phyloP scores from a whole-genome alignment of 768 basidiomycete genomes.

The Daedaleopsis nitida region DNA sequence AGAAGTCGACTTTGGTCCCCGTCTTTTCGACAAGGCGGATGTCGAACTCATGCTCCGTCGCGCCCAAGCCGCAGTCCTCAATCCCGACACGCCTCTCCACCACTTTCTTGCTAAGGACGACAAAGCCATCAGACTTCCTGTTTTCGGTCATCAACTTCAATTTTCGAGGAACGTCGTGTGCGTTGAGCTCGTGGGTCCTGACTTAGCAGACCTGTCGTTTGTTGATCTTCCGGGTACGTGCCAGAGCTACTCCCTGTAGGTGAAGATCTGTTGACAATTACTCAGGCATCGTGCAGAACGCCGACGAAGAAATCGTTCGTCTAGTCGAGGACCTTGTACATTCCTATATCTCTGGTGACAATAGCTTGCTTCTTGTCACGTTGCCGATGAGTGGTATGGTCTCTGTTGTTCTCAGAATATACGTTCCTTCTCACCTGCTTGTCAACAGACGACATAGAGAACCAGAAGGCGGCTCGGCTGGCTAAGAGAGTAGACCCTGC shows the following conservation, averaged over 20 bases:
- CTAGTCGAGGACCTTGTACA: conserved; percentile 60
- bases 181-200: conserved; percentile 29
- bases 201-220: conserved; percentile 29
- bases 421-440: too few relatives aligned
- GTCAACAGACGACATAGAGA: conserved; percentile 70
- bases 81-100: conserved; percentile 39
- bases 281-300: conserved; percentile 20
- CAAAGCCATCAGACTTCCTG: not conserved
- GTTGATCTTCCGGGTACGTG: conserved; percentile 25
- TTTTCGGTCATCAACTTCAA: not conserved
- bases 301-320: conserved; percentile 30
- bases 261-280: too few relatives aligned
- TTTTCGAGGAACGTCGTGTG: conserved; percentile 33
- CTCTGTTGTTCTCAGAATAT: not conserved
- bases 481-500: conserved; percentile 59
- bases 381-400: conserved; percentile 31
- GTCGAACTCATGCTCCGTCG: conserved; percentile 60
- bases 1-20: conserved; percentile 43
- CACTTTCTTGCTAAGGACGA: conserved; percentile 15
- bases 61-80: conserved; percentile 61
- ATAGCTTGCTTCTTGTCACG: conserved; percentile 58
- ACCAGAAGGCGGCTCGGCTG: conserved; percentile 69
- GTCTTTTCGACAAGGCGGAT: conserved; percentile 39
- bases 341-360: conserved; percentile 55
- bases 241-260: too few relatives aligned